A percentile compares a stretch with the other conserved stretches of the same genome.
Evolutionary conservation across 140 eudicot species (phyloP).

Genomic region (Anethum foeniculum): DNA sequence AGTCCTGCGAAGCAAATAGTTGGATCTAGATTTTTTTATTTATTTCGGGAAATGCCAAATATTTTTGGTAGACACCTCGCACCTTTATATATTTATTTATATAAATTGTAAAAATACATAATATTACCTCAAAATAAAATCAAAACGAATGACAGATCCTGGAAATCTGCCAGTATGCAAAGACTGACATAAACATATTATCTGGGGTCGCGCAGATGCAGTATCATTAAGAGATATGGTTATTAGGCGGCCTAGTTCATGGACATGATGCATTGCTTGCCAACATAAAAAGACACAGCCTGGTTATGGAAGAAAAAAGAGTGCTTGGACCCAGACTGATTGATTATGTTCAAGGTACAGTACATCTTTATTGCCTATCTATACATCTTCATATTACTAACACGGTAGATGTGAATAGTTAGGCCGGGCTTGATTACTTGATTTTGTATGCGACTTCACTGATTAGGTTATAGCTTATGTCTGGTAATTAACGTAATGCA

Average conservation of each 20-base stretch:
- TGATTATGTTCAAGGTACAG: background rate
- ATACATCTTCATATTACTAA: background rate
- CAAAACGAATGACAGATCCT: background rate
- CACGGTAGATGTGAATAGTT: no score
- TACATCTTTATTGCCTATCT: background rate
- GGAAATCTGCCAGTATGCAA: background rate
- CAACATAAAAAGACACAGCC: background rate
- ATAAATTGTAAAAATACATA: background rate
- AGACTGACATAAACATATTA: background rate
- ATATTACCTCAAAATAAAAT: background rate
- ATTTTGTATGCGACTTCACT: no score
- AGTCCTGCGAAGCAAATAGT: conserved; percentile 29
- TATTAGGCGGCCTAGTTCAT: background rate
- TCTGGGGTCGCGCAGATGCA: background rate
- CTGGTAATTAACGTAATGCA: background rate
- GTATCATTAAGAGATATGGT: background rate
- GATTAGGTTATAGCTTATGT: background rate
- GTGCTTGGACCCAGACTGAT: background rate
- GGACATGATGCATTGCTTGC: conserved; percentile 2
- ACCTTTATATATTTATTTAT: background rate
- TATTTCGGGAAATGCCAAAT: background rate
- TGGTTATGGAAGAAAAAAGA: background rate
- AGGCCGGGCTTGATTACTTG: background rate
- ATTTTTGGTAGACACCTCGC: background rate
- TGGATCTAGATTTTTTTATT: background rate